These are phyloP conservation scores for Aspergillus funiculosus DNA, from an alignment of 495 filamentous ascomycete genomes.

Conservation along the genomic window DNA sequence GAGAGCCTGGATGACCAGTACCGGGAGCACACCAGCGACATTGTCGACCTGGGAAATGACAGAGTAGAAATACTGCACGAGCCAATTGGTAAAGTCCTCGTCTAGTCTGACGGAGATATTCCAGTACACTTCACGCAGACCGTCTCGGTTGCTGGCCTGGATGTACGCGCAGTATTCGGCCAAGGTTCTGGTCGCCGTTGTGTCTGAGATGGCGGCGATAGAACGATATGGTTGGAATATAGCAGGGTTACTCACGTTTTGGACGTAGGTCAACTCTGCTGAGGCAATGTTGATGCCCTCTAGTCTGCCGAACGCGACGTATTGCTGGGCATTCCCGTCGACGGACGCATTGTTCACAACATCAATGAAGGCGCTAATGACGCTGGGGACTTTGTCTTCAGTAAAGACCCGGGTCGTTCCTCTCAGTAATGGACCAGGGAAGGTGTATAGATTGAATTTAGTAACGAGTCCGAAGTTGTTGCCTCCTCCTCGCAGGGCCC, in stretches of 20 bases:
- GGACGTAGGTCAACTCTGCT: conserved; percentile 37
- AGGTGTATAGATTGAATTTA: conserved; percentile 37
- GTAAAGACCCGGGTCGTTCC: conserved; percentile 7
- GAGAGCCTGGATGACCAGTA: conserved; percentile 46
- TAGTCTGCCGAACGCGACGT: conserved; percentile 35
- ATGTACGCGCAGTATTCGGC: conserved; percentile 41
- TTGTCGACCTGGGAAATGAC: conserved; percentile 31
- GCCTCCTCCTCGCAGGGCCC: conserved; percentile 48
- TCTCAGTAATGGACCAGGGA: conserved; percentile 1
- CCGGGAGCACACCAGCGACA: conserved; percentile 34
- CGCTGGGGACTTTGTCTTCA: conserved; percentile 2
- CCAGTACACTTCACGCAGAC: conserved; percentile 43
- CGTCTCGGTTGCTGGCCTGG: conserved; percentile 33
- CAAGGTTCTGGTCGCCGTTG: conserved; percentile 37
- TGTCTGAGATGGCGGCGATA: conserved; percentile 33
- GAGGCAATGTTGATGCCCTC: conserved; percentile 27
- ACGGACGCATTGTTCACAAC: conserved; percentile 2
- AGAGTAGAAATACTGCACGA: conserved; percentile 34
- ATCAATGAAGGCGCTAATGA: conserved; percentile 12
- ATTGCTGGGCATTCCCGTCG: conserved; percentile 39
- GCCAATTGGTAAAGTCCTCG: conserved; percentile 28
- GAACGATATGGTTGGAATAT: conserved; percentile 39
- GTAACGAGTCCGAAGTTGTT: conserved; percentile 50
- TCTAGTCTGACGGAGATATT: conserved; percentile 34
- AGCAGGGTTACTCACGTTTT: conserved; percentile 32